Evolutionary conservation across 257 asterid species (phyloP).

Genomic region (Nemophila menziesii): DNA sequence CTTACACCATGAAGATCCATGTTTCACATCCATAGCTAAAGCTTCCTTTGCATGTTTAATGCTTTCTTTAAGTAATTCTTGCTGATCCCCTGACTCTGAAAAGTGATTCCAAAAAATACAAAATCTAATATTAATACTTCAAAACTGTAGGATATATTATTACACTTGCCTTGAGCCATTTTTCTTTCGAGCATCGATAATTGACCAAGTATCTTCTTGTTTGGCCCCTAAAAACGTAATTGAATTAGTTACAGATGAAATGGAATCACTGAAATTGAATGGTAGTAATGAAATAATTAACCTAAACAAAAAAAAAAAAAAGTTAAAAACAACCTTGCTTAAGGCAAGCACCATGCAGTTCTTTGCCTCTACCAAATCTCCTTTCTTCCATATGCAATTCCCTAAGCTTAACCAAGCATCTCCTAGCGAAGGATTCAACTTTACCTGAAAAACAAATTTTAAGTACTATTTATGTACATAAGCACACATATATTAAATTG

Average conservation of each 20-base stretch:
- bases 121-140: slow-evolving; percentile 2
- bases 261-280: not conserved
- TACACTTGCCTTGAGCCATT: slow-evolving; percentile 70
- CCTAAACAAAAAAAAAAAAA: slow-evolving; percentile 4
- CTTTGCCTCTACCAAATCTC: slow-evolving; percentile 69
- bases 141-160: not conserved
- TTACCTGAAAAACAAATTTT: slow-evolving; percentile 8
- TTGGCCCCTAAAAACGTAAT: slow-evolving; percentile 43
- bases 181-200: slow-evolving; percentile 91
- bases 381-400: slow-evolving; percentile 95
- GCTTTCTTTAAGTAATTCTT: slow-evolving; percentile 69
- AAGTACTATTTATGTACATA: not conserved
- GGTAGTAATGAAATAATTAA: not conserved
- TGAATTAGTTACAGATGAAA: slow-evolving; percentile 3
- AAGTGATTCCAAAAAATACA: slow-evolving; percentile 17
- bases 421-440: slow-evolving; percentile 76
- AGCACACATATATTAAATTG: not conserved
- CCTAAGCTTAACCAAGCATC: slow-evolving; percentile 96
- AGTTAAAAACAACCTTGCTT: slow-evolving; percentile 50
- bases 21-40: slow-evolving; percentile 71
- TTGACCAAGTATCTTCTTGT: slow-evolving; percentile 77
- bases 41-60: slow-evolving; percentile 86
- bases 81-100: slow-evolving; percentile 70
- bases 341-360: slow-evolving; percentile 74
- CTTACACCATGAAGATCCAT: slow-evolving; percentile 97